Base-by-base conservation (phyloP, 345 rosid species). In the Carallia brachiata region DNA sequence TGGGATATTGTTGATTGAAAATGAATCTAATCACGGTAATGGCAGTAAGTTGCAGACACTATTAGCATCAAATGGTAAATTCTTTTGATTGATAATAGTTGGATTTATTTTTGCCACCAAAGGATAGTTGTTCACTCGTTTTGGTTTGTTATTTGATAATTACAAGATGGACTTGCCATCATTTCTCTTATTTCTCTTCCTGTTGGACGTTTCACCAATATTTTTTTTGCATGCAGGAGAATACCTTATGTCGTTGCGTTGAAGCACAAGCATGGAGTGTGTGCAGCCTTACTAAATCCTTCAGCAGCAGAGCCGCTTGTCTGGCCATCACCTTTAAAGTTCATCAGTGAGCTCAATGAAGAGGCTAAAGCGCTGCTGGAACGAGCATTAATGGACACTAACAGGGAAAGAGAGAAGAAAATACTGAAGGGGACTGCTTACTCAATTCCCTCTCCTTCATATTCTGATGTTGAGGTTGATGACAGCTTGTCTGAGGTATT, bases 301-400 rank as follows among this genome's bases (percentile, higher is more conserved):
- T 78, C 95, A 18, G 89, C 99, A 3, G 95, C 98, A 17, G 99
- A 89, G 78, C 99, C 96, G 63, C 90, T 96, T 27, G 97, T 96
- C 47, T 96, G 99, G 99, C 99, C 99, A 36, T 85, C 98, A 0
- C 98, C 99, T 16, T 82, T 96, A 58, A 96, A 96, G 76, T 96
- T 96, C 86, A 92, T 96, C 73, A 86, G 96, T 18, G 99, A 95
- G 76, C 90, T 95, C 63, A 85, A 90, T 63, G 87, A 84, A 5
- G 99, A 92, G 61, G 97, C 98, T 0, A 92, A 92, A 74, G 82
- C 81, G 4, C 84, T 95, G 10, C 66, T 95, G 54, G 99, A 95
- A 70, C 82, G 75, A 60, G 99, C 99, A 67, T 63, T 95, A 65
- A 89, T 90, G 97, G 90, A 92, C 15, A 96, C 93, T 63, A 92